phyloP scores from a whole-genome alignment of 2,329 filamentous ascomycete genomes.

The Colletotrichum sp. region DNA sequence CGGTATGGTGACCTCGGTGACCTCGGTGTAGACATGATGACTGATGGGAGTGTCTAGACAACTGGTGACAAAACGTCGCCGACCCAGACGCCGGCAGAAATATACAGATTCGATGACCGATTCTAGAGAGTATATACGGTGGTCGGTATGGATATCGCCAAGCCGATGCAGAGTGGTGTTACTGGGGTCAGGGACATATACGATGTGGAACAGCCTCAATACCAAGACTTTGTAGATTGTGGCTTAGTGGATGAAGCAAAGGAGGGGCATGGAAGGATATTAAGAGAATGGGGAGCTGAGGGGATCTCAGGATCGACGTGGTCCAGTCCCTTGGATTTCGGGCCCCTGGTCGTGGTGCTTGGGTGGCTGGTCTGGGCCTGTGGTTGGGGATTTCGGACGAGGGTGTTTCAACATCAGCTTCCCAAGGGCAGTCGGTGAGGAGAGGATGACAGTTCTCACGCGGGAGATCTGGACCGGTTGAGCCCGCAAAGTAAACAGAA shows the following conservation, averaged over 20 bases:
- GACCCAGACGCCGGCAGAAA: not conserved
- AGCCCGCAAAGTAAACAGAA: not conserved
- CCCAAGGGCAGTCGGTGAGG: not conserved
- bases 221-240: not conserved
- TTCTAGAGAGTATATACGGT: not conserved
- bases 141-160: not conserved
- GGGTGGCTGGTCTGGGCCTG: not conserved
- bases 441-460: not conserved
- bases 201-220: constrained; percentile 2
- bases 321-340: not conserved
- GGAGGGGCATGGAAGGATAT: not conserved
- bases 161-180: not conserved
- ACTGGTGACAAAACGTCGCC: not conserved
- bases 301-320: not conserved
- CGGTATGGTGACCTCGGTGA: constrained; percentile 15
- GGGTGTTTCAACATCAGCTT: constrained; percentile 16
- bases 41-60: not conserved
- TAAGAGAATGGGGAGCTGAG: not conserved
- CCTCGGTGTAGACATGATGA: constrained; percentile 14
- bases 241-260: not conserved
- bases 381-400: constrained; percentile 3
- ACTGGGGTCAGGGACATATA: not conserved
- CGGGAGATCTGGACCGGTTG: not conserved
- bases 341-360: not conserved
- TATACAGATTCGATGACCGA: not conserved